Evolutionary conservation across 805 yeast genomes (phyloP).

Genomic region (Wickerhamomyces bisporus): DNA sequence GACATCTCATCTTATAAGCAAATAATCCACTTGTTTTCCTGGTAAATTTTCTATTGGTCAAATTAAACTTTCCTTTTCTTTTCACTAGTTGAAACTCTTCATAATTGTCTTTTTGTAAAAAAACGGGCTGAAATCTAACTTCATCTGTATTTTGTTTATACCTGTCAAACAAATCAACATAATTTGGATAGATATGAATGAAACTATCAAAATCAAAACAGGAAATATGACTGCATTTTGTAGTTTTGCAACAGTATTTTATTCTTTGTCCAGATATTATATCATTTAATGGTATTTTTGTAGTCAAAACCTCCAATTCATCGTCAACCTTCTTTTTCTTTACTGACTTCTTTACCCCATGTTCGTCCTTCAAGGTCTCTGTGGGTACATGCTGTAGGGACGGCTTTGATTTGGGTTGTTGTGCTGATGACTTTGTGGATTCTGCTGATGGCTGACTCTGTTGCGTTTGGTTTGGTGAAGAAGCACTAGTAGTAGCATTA

Average conservation of each 20-base stretch:
- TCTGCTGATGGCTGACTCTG: no score
- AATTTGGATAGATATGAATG: constrained; percentile 7
- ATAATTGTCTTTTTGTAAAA: neutral
- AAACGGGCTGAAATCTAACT: constrained; percentile 2
- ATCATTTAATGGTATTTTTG: constrained; percentile 12
- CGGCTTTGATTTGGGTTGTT: no score
- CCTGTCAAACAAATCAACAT: neutral
- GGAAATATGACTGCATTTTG: constrained; percentile 11
- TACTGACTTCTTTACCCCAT: no score
- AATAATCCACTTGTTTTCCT: constrained; percentile 4
- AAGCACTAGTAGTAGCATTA: no score
- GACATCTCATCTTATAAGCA: constrained; percentile 8
- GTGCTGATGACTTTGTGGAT: no score
- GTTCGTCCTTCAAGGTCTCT: neutral
- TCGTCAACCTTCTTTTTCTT: neutral
- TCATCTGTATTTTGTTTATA: constrained; percentile 2
- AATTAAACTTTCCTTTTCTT: no score
- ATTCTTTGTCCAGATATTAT: constrained; percentile 14
- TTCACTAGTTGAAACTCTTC: neutral
- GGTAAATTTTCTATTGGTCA: constrained; percentile 7
- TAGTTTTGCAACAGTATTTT: constrained; percentile 9
- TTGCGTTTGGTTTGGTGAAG: no score
- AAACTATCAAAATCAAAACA: constrained; percentile 14
- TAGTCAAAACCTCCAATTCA: constrained; percentile 10
- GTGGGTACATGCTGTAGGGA: no score